These are phyloP conservation scores for Polyplosphaeria fusca DNA, from an alignment of 495 filamentous ascomycete species.

Conservation along the genomic window DNA sequence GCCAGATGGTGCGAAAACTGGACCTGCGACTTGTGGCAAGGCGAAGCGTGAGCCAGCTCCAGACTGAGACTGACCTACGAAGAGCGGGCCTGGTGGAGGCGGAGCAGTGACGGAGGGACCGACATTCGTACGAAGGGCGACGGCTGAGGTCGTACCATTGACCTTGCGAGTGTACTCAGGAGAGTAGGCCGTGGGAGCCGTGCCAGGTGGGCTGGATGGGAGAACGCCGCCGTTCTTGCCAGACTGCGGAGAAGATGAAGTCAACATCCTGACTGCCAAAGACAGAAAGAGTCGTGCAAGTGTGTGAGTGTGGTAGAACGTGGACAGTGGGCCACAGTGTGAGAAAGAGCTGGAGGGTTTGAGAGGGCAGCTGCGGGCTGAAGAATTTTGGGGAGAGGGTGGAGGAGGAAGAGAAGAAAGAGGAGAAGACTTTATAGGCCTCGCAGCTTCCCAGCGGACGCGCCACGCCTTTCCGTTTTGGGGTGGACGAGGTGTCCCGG, in stretches of 20 bases:
- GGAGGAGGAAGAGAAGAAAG: constrained; percentile 2
- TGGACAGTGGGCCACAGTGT: neutral
- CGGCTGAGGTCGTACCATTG: neutral
- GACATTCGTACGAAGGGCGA: too few relatives aligned
- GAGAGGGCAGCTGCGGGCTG: neutral
- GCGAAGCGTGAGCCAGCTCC: too few relatives aligned
- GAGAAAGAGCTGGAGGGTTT: neutral
- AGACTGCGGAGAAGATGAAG: neutral
- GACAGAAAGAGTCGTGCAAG: too few relatives aligned
- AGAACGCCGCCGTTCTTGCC: neutral
- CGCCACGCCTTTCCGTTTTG: neutral
- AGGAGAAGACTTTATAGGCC: neutral
- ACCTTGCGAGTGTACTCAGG: neutral
- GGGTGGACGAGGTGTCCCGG: too few relatives aligned
- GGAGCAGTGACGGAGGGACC: too few relatives aligned
- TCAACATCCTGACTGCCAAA: too few relatives aligned
- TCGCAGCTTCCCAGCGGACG: neutral
- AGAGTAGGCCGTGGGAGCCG: constrained; percentile 1
- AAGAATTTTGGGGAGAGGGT: neutral
- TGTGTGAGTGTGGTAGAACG: neutral
- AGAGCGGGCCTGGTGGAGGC: too few relatives aligned
- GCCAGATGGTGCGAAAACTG: too few relatives aligned
- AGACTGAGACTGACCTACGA: too few relatives aligned
- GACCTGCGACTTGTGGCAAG: too few relatives aligned
- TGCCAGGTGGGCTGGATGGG: constrained; percentile 7